Base-by-base conservation (phyloP, 148 eudicot genomes). In the Mesembryanthemum crystallinum region DNA sequence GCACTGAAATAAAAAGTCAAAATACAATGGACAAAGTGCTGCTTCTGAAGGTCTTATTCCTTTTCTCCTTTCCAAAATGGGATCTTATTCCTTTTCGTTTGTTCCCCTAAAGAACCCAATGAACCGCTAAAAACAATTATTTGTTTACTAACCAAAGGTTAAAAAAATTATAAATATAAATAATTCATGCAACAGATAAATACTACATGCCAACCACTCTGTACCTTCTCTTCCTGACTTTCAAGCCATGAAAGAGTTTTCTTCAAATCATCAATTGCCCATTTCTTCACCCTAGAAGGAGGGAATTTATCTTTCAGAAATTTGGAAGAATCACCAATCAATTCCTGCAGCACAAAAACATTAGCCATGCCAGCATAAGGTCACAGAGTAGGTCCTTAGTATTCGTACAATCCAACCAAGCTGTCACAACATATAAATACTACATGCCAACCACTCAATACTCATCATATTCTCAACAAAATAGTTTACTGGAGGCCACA, bases 191-290 rank as follows among this genome's bases (percentile, higher is more conserved):
- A n/a, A n/a, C n/a, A n/a, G n/a, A n/a, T n/a, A n/a, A n/a, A n/a
- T n/a, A n/a, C n/a, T n/a, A n/a, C n/a, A n/a, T n/a, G n/a, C n/a
- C n/a, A n/a, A n/a, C n/a, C n/a, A n/a, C n/a, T 71, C 12, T 74
- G 17, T 76, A 89, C 99, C 97, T 90, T 95, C 72, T 92, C 96
- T 32, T 92, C 96, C 74, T 92, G 96, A 76, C 84, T 89, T 77
- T 90, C 87, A 65, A 95, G 85, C 96, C 96, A 92, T 75, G 85
- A 64, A 52, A 92, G 82, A 64, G 96, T 89, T 80, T 75, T 88
- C 25, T 79, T 83, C 23, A 90, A 81, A 82, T 95, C 99, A 72
- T 88, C 90, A n/a, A 73, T 49, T 80, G 90, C 99, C 97, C 99
- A 95, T 73, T 84, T 90, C 85, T 87, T 88, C 82, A 85, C 91